These are phyloP conservation scores for Alternaria infectoria DNA, from an alignment of 2,329 filamentous ascomycete genomes.

Conservation along the genomic window DNA sequence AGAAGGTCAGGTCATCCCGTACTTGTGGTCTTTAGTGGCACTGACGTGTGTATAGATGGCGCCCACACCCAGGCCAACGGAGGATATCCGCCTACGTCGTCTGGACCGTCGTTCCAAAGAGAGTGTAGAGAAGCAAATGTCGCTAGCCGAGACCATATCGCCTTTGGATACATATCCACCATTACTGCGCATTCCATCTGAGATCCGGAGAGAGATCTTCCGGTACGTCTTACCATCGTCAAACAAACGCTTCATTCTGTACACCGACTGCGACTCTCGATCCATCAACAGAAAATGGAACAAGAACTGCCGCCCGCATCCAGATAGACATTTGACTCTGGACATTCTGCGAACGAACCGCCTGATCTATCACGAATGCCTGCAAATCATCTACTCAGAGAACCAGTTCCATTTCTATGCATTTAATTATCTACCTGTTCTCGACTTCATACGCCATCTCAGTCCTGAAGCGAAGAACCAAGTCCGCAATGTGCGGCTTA, in stretches of 20 bases:
- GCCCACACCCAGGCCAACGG: slow-evolving; percentile 33
- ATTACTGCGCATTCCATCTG: slow-evolving; percentile 47
- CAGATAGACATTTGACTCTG: slow-evolving; percentile 41
- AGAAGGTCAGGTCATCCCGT: slow-evolving; percentile 38
- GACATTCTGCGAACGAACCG: slow-evolving; percentile 47
- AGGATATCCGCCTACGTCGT: slow-evolving; percentile 34
- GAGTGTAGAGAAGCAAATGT: slow-evolving; percentile 44
- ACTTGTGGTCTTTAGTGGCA: slow-evolving; percentile 4
- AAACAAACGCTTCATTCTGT: slow-evolving; percentile 54
- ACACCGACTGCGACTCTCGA: slow-evolving; percentile 52
- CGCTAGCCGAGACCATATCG: slow-evolving; percentile 46
- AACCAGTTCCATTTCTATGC: slow-evolving; percentile 50
- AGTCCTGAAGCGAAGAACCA: slow-evolving; percentile 47
- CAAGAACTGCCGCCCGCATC: slow-evolving; percentile 42
- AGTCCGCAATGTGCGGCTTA: slow-evolving; percentile 45
- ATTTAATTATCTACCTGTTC: slow-evolving; percentile 48
- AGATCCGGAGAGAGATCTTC: slow-evolving; percentile 48
- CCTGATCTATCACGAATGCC: slow-evolving; percentile 48
- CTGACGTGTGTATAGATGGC: slow-evolving; percentile 35
- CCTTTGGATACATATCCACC: slow-evolving; percentile 45
- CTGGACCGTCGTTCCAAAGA: slow-evolving; percentile 36
- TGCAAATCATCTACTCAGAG: slow-evolving; percentile 48
- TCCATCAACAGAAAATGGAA: slow-evolving; percentile 49
- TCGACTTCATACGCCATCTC: slow-evolving; percentile 49
- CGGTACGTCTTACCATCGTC: slow-evolving; percentile 47